phyloP scores from a whole-genome alignment of 1,284 basidiomycete genomes.

The Puccinia polysora region DNA sequence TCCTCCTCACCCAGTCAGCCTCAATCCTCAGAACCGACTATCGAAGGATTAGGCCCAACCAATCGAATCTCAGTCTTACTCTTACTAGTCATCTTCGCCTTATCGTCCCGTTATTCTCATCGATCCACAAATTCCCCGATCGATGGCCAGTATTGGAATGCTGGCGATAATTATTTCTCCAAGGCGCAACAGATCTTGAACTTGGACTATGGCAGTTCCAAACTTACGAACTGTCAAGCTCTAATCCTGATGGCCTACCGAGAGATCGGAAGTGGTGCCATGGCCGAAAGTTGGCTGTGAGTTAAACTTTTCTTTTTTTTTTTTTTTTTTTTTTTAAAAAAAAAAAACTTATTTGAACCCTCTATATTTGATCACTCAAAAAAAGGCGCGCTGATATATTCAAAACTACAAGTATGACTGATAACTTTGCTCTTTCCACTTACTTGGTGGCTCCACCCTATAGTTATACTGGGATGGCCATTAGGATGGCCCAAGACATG shows the following conservation, averaged over 20 bases:
- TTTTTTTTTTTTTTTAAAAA: neutral
- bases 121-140: slow-evolving; percentile 54
- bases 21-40: neutral
- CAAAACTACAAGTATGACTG: too few relatives aligned
- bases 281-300: slow-evolving; percentile 78
- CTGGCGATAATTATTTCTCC: slow-evolving; percentile 69
- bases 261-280: slow-evolving; percentile 77
- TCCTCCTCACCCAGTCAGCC: neutral
- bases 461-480: slow-evolving; percentile 47
- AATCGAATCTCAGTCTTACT: slow-evolving; percentile 62
- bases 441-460: neutral
- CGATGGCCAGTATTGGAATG: slow-evolving; percentile 67
- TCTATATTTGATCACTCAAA: too few relatives aligned
- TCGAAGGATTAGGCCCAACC: slow-evolving; percentile 2
- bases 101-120: slow-evolving; percentile 65
- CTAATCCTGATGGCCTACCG: slow-evolving; percentile 72
- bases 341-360: too few relatives aligned
- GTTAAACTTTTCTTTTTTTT: slow-evolving; percentile 61
- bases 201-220: slow-evolving; percentile 62
- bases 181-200: slow-evolving; percentile 68
- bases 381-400: too few relatives aligned
- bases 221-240: slow-evolving; percentile 69
- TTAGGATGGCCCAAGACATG: slow-evolving; percentile 71
- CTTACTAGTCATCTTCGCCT: slow-evolving; percentile 69
- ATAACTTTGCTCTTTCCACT: neutral